These are phyloP conservation scores for Globisporangium nunn DNA, from an alignment of 352 stramenopile genomes.

Conservation along the genomic window DNA sequence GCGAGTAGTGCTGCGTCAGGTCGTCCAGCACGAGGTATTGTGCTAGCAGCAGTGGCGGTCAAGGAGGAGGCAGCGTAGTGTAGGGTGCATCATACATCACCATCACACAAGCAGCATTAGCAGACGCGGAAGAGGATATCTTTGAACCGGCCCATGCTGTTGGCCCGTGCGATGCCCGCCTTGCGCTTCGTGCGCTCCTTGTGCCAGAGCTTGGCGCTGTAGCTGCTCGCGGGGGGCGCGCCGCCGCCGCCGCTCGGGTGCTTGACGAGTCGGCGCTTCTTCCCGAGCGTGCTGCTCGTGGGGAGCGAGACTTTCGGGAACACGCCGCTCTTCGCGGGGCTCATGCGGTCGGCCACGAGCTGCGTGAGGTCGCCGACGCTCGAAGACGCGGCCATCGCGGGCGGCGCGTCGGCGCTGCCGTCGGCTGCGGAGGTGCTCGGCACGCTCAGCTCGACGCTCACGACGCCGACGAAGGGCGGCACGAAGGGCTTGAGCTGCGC, in stretches of 20 bases:
- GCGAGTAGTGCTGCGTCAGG: conserved; percentile 52
- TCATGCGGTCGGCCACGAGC: conserved; percentile 8
- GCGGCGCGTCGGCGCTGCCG: not conserved
- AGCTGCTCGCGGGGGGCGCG: conserved; percentile 20
- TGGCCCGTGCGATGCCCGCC: conserved; percentile 8
- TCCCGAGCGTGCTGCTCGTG: conserved; percentile 11
- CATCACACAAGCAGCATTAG: not conserved
- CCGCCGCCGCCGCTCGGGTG: conserved; percentile 3
- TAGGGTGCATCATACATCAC: not conserved
- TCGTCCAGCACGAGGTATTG: conserved; percentile 69
- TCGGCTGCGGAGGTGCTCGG: conserved; percentile 4
- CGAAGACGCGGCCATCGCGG: conserved; percentile 9
- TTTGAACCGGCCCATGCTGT: conserved; percentile 10
- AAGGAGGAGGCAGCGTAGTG: conserved; percentile 1
- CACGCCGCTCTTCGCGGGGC: not conserved
- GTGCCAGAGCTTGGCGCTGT: conserved; percentile 59
- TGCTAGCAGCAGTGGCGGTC: conserved; percentile 1
- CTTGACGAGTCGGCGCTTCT: conserved; percentile 33
- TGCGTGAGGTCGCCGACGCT: conserved; percentile 14
- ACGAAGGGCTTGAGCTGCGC: conserved; percentile 63
- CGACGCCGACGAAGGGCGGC: conserved; percentile 55
- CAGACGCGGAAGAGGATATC: conserved; percentile 12
- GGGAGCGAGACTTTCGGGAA: conserved; percentile 5
- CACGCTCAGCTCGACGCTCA: conserved; percentile 47
- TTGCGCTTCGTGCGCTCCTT: conserved; percentile 29